phyloP scores from a whole-genome alignment of 345 rosid genomes.

The Capsella bursapastoris region DNA sequence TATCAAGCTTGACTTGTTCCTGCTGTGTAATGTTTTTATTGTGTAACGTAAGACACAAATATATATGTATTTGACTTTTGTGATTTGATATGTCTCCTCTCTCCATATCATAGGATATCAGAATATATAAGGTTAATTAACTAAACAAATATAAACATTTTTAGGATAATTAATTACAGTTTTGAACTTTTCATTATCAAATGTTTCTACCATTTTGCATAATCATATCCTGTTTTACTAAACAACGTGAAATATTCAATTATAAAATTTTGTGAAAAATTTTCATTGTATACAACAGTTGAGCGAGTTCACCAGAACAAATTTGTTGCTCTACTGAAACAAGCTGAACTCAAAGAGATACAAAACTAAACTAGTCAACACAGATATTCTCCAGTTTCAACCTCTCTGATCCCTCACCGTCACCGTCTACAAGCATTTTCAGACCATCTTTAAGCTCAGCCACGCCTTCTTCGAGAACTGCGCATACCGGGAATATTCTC shows the following conservation, averaged over 20 bases:
- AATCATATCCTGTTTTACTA: not conserved
- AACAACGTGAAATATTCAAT: not conserved
- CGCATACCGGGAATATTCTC: slow-evolving; percentile 71
- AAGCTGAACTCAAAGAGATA: slow-evolving; percentile 5
- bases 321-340: not conserved
- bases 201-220: not conserved
- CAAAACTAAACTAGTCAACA: slow-evolving; percentile 45
- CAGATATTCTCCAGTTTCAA: slow-evolving; percentile 58
- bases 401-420: slow-evolving; percentile 44
- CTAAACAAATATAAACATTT: not conserved
- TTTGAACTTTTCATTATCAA: not conserved
- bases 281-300: slow-evolving; percentile 14
- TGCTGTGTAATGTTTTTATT: slow-evolving; percentile 23
- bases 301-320: slow-evolving; percentile 9
- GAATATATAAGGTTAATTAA: not conserved
- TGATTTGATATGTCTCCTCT: not conserved
- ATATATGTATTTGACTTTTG: slow-evolving; percentile 28
- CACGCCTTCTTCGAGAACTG: slow-evolving; percentile 85
- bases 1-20: slow-evolving; percentile 18
- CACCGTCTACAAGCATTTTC: slow-evolving; percentile 63
- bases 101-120: not conserved
- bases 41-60: slow-evolving; percentile 4
- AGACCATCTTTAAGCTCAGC: slow-evolving; percentile 80
- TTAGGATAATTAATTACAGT: not conserved
- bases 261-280: not conserved